Percentiles rank a stretch among this genome's conserved stretches.
Evolutionary conservation across 2,329 filamentous ascomycete species (phyloP).

Genomic region (Rhytidhysteron rufulum): DNA sequence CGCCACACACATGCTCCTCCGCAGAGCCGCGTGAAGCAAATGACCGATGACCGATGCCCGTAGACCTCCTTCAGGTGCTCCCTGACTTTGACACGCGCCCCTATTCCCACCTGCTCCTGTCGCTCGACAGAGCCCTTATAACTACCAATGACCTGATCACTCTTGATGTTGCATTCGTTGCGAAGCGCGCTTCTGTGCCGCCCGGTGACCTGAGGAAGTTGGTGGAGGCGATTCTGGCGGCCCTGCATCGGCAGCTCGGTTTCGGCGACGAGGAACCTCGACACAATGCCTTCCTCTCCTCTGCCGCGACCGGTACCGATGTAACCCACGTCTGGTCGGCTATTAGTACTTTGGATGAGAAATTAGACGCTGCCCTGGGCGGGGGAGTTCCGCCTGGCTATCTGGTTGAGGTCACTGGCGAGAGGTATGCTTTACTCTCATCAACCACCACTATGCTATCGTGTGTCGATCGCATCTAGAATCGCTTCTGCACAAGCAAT

Average conservation of each 20-base stretch:
- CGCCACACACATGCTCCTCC: slow-evolving; percentile 16
- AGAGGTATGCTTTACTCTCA: slow-evolving; percentile 61
- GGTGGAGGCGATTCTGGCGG: slow-evolving; percentile 61
- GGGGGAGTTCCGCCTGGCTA: slow-evolving; percentile 79
- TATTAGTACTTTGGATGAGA: slow-evolving; percentile 77
- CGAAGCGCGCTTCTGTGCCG: slow-evolving; percentile 79
- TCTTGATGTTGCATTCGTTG: slow-evolving; percentile 76
- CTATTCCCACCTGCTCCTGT: slow-evolving; percentile 72
- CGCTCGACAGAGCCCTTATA: slow-evolving; percentile 73
- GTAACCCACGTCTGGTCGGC: slow-evolving; percentile 44
- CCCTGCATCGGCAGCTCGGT: slow-evolving; percentile 62
- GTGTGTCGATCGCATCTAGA: not conserved
- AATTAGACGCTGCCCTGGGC: slow-evolving; percentile 66
- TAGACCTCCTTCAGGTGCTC: slow-evolving; percentile 75
- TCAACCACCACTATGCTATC: no score
- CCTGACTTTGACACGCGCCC: slow-evolving; percentile 70
- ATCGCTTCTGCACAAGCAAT: slow-evolving; percentile 2
- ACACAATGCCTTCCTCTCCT: slow-evolving; percentile 14
- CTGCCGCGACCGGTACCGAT: slow-evolving; percentile 5
- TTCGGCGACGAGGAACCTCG: slow-evolving; percentile 28
- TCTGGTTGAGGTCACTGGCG: slow-evolving; percentile 85
- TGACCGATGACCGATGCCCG: slow-evolving; percentile 56
- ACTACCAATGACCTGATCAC: slow-evolving; percentile 82
- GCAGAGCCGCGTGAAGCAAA: slow-evolving; percentile 33
- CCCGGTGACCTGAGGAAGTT: slow-evolving; percentile 75